Base-by-base conservation (phyloP, 2,329 filamentous ascomycete genomes). In the Xylaria hypoxylon region DNA sequence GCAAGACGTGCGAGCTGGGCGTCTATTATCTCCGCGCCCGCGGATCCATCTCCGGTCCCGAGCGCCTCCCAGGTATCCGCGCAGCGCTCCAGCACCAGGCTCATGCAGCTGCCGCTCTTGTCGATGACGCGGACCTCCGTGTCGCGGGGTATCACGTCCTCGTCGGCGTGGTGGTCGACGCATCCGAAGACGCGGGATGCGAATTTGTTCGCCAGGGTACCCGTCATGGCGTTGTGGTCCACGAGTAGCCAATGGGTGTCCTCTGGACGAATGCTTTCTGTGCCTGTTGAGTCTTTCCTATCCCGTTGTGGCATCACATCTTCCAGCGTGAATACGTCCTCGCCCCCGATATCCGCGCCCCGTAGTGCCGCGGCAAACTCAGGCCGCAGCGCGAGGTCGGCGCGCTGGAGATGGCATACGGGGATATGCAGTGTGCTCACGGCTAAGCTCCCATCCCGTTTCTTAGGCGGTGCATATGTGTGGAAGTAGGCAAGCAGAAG, bases 121-220 rank as follows among this genome's bases (percentile, higher is more conserved):
- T 87, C 82, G 22, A 96, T 83, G 1, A 93, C 79, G 19, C 91
- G 83, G 1, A 89, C 87, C 5, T 83, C 77, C 0, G 81, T 81
- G 3, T 79, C 55, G 65, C 10, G 77, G 0, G 79, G 78, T 0
- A 93, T 80, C 6, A 76, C 80, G 5, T 81, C 77, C 74, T 96
- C 92, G 68, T 96, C 92, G 0, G 86, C 89, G 76, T 96, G 93
- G 78, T 96, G 92, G 78, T 96, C 92, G 60, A 96, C 86, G 69
- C 90, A 90, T 3, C 90, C 91, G 4, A 83, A 79, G 0, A 94
- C 85, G 8, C 81, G 80, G 3, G 75, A 67, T 0, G 80, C 79
- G 73, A 88, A 92, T 13, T 11, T 17, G 82, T 77, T 78, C 17
- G 83, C 86, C 17, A 95, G 80, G 15, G 79, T 73, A 0, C 91